Evolutionary conservation across 257 asterid genomes (phyloP), one percentile per base, ranked within the genome.

Genomic region (Paraleonurus japonicus): DNA sequence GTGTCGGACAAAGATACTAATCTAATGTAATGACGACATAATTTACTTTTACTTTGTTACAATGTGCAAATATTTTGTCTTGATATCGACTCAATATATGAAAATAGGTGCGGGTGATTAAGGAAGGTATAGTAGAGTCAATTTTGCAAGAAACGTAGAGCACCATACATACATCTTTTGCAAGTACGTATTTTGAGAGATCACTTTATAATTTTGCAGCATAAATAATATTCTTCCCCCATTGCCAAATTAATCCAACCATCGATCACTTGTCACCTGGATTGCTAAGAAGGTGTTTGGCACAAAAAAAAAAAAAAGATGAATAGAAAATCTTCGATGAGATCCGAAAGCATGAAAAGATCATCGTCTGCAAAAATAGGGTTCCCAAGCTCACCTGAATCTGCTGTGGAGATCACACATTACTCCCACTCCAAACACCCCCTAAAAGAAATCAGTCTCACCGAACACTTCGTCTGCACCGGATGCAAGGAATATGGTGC

Each of bases 401-500:
- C 86, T 0, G 20, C 60, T 4, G 35, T 23, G 0, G 86, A 77
- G 73, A 83, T 89, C 64, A 76, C 80, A 16, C 98, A 92, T 66
- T 76, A 81, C 55, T 27, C 78, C 32, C 98, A 89, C 81, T 76
- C 89, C 28, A 79, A 85, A 55, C 98, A 92, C 81, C 92, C 95
- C 23, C 78, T 92, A 17, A 76, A 59, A 2, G 79, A 80, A 62
- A 66, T 82, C 0, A 81, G 75, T 16, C 78, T 81, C 22, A 17
- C 82, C 0, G 96, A 92, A 11, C 75, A 85, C 63, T 92, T 86
- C 75, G 76, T 70, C 9, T 92, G 96, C 62, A 33, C 68, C 17
- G 96, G 96, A 54, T 92, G 98, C 69, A 92, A 85, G 66, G 96
- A 92, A 67, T 88, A 85, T 48, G 96, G 96, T 6, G 80, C 96